Conservation (phyloP, 75 land plant species). For the Pseudotsuga menziesii region DNA sequence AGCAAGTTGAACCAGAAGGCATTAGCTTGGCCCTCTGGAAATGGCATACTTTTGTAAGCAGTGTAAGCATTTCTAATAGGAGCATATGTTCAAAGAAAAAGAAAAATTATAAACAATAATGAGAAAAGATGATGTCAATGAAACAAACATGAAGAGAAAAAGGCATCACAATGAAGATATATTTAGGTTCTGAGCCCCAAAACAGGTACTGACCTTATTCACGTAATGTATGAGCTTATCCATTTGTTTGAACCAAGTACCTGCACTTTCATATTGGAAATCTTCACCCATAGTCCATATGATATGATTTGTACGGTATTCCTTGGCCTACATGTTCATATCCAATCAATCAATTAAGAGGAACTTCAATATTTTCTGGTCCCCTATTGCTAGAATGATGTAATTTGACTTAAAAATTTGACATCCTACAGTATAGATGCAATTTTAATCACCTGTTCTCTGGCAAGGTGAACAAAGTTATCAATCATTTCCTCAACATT, state of each 20-base stretch:
- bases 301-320: conserved; percentile 68
- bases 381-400: too few relatives aligned
- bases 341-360: not conserved
- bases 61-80: not conserved
- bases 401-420: not conserved
- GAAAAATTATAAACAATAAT: not conserved
- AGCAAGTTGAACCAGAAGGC: not conserved
- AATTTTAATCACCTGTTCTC: not conserved
- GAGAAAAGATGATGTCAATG: not conserved
- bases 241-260: conserved; percentile 60
- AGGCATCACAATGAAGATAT: not conserved
- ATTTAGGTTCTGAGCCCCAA: too few relatives aligned
- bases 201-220: conserved; percentile 29
- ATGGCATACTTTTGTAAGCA: not conserved
- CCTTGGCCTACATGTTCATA: conserved; percentile 46
- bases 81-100: not conserved
- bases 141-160: not conserved
- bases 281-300: conserved; percentile 85
- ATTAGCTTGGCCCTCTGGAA: not conserved
- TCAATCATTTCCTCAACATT: not conserved
- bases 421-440: not conserved
- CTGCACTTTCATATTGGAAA: conserved; percentile 64
- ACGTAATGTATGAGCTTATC: conserved; percentile 82
- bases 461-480: not conserved
- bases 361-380: too few relatives aligned